Percentiles rank a stretch among this genome's conserved stretches.
Evolutionary conservation across 179 eudicot genomes (phyloP).

Genomic region (Spergularia azorica): DNA sequence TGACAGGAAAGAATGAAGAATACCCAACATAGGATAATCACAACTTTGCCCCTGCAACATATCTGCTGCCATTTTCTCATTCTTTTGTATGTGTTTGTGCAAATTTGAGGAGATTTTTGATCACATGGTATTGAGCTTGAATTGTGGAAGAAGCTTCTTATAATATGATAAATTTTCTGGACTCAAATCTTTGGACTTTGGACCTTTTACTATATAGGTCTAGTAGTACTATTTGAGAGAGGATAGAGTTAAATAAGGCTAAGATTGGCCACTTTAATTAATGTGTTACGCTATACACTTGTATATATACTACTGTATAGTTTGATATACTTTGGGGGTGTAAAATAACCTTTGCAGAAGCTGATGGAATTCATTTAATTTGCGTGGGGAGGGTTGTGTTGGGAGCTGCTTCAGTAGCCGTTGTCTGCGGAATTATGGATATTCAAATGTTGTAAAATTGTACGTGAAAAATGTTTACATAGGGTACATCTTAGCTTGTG

Average conservation of each 20-base stretch:
- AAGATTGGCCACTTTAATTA: too few species aligned
- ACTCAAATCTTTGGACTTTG: background rate
- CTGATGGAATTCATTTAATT: background rate
- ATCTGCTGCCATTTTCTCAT: background rate
- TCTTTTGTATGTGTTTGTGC: conserved; percentile 9
- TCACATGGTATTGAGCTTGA: conserved; percentile 9
- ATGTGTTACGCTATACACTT: too few species aligned
- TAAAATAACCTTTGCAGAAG: background rate
- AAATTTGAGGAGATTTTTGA: background rate
- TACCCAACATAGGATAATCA: conserved; percentile 35
- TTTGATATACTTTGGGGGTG: background rate
- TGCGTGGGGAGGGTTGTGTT: conserved; percentile 32
- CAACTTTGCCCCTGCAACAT: background rate
- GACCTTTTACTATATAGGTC: too few species aligned
- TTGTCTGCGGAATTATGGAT: conserved; percentile 39
- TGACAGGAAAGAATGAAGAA: conserved; percentile 35
- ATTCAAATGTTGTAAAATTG: too few species aligned
- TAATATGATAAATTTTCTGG: background rate
- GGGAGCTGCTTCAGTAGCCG: conserved; percentile 50
- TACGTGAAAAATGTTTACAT: too few species aligned
- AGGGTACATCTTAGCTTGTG: too few species aligned
- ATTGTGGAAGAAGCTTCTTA: background rate
- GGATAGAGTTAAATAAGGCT: too few species aligned
- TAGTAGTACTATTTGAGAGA: too few species aligned
- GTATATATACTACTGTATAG: background rate